phyloP scores from a whole-genome alignment of 2,329 filamentous ascomycete species.

The Xylaria hypoxylon region DNA sequence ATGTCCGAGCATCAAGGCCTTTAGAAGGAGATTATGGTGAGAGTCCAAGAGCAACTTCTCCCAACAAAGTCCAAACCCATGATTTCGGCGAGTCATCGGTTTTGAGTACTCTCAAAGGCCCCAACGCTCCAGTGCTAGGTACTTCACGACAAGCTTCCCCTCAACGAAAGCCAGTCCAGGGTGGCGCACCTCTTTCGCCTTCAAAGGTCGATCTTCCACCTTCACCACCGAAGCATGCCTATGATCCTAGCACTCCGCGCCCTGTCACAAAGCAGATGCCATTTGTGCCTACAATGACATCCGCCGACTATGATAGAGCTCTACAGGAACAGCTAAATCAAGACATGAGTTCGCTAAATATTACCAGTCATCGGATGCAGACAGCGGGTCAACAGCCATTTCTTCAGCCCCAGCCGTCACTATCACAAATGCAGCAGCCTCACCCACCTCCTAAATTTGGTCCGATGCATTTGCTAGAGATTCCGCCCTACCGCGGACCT shows the following conservation, averaged over 20 bases:
- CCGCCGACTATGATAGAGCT: slow-evolving; percentile 70
- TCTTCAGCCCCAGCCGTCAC: slow-evolving; percentile 49
- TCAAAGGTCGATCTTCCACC: slow-evolving; percentile 70
- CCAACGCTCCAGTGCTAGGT: slow-evolving; percentile 56
- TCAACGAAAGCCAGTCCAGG: slow-evolving; percentile 66
- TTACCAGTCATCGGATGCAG: slow-evolving; percentile 52
- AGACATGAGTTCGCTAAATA: slow-evolving; percentile 69
- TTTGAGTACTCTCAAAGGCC: slow-evolving; percentile 67
- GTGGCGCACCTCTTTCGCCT: slow-evolving; percentile 60
- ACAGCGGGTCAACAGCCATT: slow-evolving; percentile 40
- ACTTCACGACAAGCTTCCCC: slow-evolving; percentile 70
- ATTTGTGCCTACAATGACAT: slow-evolving; percentile 60
- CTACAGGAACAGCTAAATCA: slow-evolving; percentile 72
- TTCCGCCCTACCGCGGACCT: slow-evolving; percentile 64
- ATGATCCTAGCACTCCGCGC: slow-evolving; percentile 60
- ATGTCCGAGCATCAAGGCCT: slow-evolving; percentile 72
- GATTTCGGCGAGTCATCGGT: slow-evolving; percentile 58
- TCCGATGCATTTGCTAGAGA: slow-evolving; percentile 63
- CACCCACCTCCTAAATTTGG: slow-evolving; percentile 55
- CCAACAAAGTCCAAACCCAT: slow-evolving; percentile 61
- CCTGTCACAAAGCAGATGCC: slow-evolving; percentile 60
- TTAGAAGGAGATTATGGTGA: slow-evolving; percentile 67
- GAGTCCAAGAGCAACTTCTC: slow-evolving; percentile 62
- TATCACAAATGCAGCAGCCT: slow-evolving; percentile 53
- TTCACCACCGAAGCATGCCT: slow-evolving; percentile 64